phyloP scores from a whole-genome alignment of 2,329 filamentous ascomycete genomes.

The Penicillium sp. region DNA sequence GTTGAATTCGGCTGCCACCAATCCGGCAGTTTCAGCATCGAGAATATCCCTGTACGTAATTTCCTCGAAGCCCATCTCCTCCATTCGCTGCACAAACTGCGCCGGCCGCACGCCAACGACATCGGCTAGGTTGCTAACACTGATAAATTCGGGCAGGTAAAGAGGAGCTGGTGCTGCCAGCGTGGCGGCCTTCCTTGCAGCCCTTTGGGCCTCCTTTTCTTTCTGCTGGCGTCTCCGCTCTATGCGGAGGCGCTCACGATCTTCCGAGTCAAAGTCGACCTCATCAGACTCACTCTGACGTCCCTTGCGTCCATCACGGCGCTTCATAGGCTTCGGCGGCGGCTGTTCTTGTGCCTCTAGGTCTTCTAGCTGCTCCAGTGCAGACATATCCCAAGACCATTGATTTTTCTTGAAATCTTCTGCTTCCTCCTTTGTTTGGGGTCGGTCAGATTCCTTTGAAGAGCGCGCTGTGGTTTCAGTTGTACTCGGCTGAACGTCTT shows the following conservation, averaged over 20 bases:
- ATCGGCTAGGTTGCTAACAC: conserved; percentile 75
- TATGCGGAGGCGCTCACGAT: conserved; percentile 34
- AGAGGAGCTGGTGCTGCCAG: conserved; percentile 59
- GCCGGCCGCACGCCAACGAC: conserved; percentile 70
- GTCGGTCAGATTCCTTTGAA: neutral
- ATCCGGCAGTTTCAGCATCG: conserved; percentile 82
- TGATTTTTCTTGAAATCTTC: conserved; percentile 18
- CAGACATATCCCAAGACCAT: conserved; percentile 35
- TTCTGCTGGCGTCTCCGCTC: conserved; percentile 42
- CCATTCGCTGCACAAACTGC: conserved; percentile 72
- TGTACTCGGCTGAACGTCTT: conserved; percentile 6
- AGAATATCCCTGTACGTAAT: conserved; percentile 80
- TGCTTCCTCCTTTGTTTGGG: conserved; percentile 5
- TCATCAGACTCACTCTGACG: conserved; percentile 30
- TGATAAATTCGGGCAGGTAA: conserved; percentile 86
- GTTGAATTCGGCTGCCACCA: conserved; percentile 90
- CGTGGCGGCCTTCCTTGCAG: conserved; percentile 43
- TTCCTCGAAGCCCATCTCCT: conserved; percentile 86
- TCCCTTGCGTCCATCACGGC: conserved; percentile 25
- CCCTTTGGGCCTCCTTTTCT: conserved; percentile 40
- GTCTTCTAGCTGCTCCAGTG: conserved; percentile 24
- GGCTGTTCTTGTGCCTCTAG: conserved; percentile 10
- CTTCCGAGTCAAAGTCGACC: conserved; percentile 39
- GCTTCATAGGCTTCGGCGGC: conserved; percentile 23
- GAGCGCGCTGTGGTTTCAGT: neutral